Conservation (phyloP, 345 rosid genomes). For the Hypericum perforatum region DNA sequence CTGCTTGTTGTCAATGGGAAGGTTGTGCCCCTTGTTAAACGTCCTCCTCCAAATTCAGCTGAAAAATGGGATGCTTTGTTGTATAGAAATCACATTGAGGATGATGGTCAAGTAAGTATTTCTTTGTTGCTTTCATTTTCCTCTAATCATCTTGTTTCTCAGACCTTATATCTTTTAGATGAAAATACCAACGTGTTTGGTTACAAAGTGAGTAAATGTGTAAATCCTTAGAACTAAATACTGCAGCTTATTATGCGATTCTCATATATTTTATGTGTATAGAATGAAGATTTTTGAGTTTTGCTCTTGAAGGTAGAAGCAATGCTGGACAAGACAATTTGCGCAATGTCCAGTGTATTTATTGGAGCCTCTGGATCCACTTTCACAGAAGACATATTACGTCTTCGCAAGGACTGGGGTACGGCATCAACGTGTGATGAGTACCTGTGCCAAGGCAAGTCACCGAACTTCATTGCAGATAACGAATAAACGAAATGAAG, state of each 20-base stretch:
- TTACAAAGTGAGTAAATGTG: no score
- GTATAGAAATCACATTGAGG: constrained; percentile 57
- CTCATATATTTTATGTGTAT: neutral
- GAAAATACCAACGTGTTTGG: neutral
- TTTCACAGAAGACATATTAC: constrained; percentile 76
- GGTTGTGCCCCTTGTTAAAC: constrained; percentile 61
- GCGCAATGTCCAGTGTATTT: constrained; percentile 73
- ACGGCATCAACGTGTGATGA: constrained; percentile 70
- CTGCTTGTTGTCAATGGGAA: constrained; percentile 56
- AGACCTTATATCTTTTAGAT: neutral
- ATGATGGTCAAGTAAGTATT: constrained; percentile 58
- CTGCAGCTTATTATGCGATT: neutral
- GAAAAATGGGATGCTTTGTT: constrained; percentile 94
- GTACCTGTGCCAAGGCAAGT: constrained; percentile 81
- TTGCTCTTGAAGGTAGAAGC: constrained; percentile 69
- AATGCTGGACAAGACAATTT: constrained; percentile 82
- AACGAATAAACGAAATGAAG: constrained; percentile 53
- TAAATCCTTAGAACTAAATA: no score
- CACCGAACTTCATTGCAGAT: constrained; percentile 65
- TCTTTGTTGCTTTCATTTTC: neutral
- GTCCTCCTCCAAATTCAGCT: constrained; percentile 65
- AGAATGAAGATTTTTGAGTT: neutral
- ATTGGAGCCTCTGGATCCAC: constrained; percentile 85
- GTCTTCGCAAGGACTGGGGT: constrained; percentile 80
- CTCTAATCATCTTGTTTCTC: neutral